Evolutionary conservation across 2,329 filamentous ascomycete species (phyloP).

Genomic region (Kalmusia sp.): DNA sequence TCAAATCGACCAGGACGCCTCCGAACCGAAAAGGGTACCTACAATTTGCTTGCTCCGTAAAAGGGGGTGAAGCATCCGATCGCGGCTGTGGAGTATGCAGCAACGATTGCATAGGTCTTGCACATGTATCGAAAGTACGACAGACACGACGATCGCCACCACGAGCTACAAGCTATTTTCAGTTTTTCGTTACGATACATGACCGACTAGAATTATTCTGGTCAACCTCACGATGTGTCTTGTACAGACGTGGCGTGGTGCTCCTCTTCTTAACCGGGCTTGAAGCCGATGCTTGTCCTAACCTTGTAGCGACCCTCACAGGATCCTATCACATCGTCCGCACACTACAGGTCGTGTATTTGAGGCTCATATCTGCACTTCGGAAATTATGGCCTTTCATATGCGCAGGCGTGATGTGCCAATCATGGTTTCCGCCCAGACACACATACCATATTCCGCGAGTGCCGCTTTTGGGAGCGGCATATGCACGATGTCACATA

Average conservation of each 20-base stretch:
- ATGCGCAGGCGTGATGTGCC: constrained; percentile 5
- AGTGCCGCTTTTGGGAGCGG: not conserved
- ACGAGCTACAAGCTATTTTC: no score
- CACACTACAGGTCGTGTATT: constrained; percentile 1
- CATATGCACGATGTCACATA: not conserved
- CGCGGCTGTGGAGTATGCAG: no score
- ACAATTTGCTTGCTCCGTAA: no score
- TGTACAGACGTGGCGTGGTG: constrained; percentile 6
- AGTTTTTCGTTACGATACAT: no score
- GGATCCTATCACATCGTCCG: not conserved
- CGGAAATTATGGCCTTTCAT: constrained; percentile 1
- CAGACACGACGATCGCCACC: no score
- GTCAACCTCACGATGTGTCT: not conserved
- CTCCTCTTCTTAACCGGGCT: constrained; percentile 25
- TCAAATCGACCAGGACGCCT: not conserved
- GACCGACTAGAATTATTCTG: no score
- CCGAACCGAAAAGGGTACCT: not conserved
- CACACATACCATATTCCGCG: not conserved
- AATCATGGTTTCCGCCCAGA: constrained; percentile 8
- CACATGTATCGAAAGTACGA: no score
- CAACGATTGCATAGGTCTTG: no score
- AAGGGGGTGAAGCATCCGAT: no score
- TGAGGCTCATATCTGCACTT: constrained; percentile 7
- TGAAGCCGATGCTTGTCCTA: constrained; percentile 11
- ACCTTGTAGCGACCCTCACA: constrained; percentile 3